Percentiles rank a stretch among this genome's conserved stretches.
These are phyloP conservation scores for Podospora australis DNA, from an alignment of 495 filamentous ascomycete species.

Conservation along the genomic window DNA sequence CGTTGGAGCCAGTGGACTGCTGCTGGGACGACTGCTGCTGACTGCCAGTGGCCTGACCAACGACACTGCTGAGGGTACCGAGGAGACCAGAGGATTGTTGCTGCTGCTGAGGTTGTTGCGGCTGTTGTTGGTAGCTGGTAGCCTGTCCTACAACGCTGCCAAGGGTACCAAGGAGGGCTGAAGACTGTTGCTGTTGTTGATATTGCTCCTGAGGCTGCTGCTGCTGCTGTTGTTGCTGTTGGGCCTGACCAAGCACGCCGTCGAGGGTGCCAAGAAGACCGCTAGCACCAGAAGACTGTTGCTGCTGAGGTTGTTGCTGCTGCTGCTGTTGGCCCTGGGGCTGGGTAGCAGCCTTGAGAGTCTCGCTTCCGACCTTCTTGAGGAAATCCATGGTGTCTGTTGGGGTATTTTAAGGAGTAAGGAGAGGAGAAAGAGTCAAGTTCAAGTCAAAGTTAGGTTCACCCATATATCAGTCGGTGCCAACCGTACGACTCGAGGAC, in stretches of 20 bases:
- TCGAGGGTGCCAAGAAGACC: neutral
- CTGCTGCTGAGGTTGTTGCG: neutral
- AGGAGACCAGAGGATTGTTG: neutral
- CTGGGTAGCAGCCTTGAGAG: conserved; percentile 13
- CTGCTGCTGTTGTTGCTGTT: conserved; percentile 8
- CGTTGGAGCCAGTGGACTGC: conserved; percentile 12
- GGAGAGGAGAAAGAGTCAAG: no score
- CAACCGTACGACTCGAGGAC: neutral
- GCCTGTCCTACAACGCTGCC: neutral
- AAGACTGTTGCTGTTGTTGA: no score
- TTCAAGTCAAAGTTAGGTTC: no score
- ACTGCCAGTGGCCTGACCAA: neutral
- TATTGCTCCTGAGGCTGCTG: no score
- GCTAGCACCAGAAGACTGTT: neutral
- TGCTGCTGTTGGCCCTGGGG: conserved; percentile 13
- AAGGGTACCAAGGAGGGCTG: neutral
- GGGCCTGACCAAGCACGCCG: conserved; percentile 39
- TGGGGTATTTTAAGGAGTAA: no score
- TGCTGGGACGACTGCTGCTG: conserved; percentile 3
- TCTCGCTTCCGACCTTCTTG: conserved; percentile 28
- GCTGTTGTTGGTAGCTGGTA: neutral
- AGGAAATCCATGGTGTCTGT: conserved; percentile 34
- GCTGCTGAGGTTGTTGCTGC: conserved; percentile 3
- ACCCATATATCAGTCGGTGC: no score
- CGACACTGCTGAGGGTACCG: neutral